Evolutionary conservation across 2,329 filamentous ascomycete genomes (phyloP), one percentile per base, ranked within the genome.

Genomic region (Aureobasidium sp.): DNA sequence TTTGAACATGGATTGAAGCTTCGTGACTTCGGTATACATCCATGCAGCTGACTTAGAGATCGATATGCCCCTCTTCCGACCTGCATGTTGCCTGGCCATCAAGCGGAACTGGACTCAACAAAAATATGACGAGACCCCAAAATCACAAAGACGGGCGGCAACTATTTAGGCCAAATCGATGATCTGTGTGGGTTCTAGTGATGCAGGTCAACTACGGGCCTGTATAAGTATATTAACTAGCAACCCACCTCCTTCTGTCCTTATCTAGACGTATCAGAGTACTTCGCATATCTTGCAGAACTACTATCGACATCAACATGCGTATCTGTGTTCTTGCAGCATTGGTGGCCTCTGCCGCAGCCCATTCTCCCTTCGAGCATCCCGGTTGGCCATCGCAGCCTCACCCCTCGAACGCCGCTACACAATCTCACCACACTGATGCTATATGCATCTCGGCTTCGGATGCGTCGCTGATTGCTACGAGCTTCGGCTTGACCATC

Each of bases 401-500:
- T 43, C 27, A 31, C n/a, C 37, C 15, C 9, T 17, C 11, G n/a
- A n/a, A 27, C 13, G 1, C n/a, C 15, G 19, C 29, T 45, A 3
- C 27, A 35, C 53, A 25, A n/a, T 21, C 19, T 29, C 25, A 55
- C 9, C 21, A 19, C 27, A 25, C 4, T 19, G 15, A 21, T 15
- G 17, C 55, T 23, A 40, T 37, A 17, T 70, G 69, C 63, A 61
- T 71, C 33, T 67, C 54, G 35, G 31, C 61, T 9, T 17, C 57
- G 19, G 62, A 68, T 33, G 69, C 69, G 38, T 57, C 67, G 35
- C 35, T 63, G n/a, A 60, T 71, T 53, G 69, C 66, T n/a, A 63
- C 61, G 17, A 66, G 64, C 60, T 71, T 66, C 45, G 69, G 64
- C 57, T 46, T 65, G 45, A 65, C 71, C 46, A 70, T 71, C 60